Base-by-base conservation (phyloP, 768 basidiomycete species). In the Steccherinum ochraceum region DNA sequence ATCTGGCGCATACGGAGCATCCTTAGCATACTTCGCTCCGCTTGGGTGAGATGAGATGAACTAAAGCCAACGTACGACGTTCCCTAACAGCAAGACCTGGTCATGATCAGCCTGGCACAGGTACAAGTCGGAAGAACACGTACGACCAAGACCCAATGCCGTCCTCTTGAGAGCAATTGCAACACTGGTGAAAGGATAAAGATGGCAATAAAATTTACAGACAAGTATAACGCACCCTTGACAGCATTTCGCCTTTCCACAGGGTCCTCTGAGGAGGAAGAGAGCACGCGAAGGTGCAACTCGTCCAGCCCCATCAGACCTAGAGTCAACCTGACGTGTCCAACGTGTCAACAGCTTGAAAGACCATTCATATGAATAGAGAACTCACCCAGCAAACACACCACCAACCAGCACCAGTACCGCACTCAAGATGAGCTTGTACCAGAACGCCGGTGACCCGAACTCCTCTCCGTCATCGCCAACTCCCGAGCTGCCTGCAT, bases 271-370 rank as follows among this genome's bases (percentile, higher is more conserved):
- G 91, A 93, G 7, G 89, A 89, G 1, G 82, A 77, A 0, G 90
- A 75, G 40, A 96, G 74, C 3, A 95, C 93, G 16, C 91, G 81
- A 4, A 96, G 77, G 59, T 95, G 90, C 13, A 96, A 78, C 53
- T 93, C 89, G 56, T 96, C 93, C 16, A 94, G 76, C 1, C 93
- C 93, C 93, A 95, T 95, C 23, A 96, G 73, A 1, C 91, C 93
- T 24, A 96, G 80, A 0, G 93, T 96, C 48, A 96, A 70, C 2
- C 92, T 93, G 58, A 7, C n/a, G 47, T 25, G 21, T 48, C 24
- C 25, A 12, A 16, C 5, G 10, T 45, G 16, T 44, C 13, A 20
- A 24, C 10, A 26, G 4, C 18, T 2, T 4, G 7, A 16, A 12
- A 18, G 11, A 13, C 30, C 41, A n/a, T n/a, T n/a, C n/a, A n/a